phyloP scores from a whole-genome alignment of 1,284 basidiomycete genomes.

The Fomitiporia mediterranea region DNA sequence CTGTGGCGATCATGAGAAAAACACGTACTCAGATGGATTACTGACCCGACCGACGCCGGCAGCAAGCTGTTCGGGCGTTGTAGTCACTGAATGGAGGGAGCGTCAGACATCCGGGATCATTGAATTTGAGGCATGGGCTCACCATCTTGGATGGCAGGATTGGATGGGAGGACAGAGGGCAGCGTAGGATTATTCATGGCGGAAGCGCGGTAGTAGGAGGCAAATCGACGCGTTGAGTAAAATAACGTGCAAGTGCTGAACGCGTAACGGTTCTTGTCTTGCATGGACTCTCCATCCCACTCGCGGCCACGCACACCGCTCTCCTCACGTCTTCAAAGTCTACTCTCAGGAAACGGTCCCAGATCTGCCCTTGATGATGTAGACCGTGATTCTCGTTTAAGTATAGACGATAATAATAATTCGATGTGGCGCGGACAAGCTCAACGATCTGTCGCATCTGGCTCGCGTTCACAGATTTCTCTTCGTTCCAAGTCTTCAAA shows the following conservation, averaged over 20 bases:
- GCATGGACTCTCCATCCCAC: background rate
- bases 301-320: conserved; percentile 16
- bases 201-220: background rate
- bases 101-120: background rate
- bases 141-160: conserved; percentile 52
- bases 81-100: conserved; percentile 32
- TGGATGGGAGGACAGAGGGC: conserved; percentile 51
- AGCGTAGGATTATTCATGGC: conserved; percentile 27
- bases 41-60: conserved; percentile 47
- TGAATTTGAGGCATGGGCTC: conserved; percentile 22
- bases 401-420: background rate
- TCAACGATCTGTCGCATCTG: background rate
- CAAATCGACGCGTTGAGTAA: background rate
- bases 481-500: background rate
- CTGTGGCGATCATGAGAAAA: background rate
- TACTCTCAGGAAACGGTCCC: conserved; percentile 3
- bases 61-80: conserved; percentile 45
- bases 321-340: conserved; percentile 12
- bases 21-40: conserved; percentile 46
- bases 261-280: background rate
- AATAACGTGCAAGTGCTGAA: background rate
- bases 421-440: conserved; percentile 19
- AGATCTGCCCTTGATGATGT: conserved; percentile 12
- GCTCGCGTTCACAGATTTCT: background rate
- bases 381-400: background rate